phyloP scores from a whole-genome alignment of 148 eudicot genomes.

The Fallopia convolvulus region DNA sequence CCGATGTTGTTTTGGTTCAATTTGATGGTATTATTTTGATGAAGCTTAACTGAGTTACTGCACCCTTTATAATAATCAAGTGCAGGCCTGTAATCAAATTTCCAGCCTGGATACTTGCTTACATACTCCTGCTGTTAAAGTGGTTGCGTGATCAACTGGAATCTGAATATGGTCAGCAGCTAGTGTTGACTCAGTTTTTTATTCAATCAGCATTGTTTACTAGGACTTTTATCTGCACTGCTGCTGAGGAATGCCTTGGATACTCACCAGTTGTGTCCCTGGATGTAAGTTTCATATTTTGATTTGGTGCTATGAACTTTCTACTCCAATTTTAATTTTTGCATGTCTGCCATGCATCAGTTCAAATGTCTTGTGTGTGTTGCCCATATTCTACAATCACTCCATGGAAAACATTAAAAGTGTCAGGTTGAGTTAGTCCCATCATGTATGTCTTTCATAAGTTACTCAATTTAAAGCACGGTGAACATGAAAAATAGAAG shows the following conservation, averaged over 20 bases:
- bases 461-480: background rate
- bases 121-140: conserved; percentile 34
- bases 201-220: conserved; percentile 51
- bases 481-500: background rate
- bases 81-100: conserved; percentile 69
- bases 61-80: conserved; percentile 7
- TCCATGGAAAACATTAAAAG: background rate
- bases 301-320: background rate
- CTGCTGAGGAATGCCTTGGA: conserved; percentile 61
- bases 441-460: background rate
- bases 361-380: background rate
- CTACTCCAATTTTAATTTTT: background rate
- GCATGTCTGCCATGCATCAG: background rate
- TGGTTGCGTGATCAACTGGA: conserved; percentile 48
- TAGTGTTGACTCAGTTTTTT: conserved; percentile 31
- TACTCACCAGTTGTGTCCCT: conserved; percentile 72
- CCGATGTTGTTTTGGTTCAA: background rate
- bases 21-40: background rate
- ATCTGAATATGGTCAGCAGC: conserved; percentile 31
- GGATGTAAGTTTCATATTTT: conserved; percentile 41
- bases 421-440: background rate
- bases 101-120: conserved; percentile 42
- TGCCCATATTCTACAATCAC: background rate
- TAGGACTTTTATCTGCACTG: conserved; percentile 68
- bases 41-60: conserved; percentile 10